Evolutionary conservation across 805 yeast genomes (phyloP), one percentile per base, ranked within the genome.

Genomic region (Wickerhamiella cacticola): DNA sequence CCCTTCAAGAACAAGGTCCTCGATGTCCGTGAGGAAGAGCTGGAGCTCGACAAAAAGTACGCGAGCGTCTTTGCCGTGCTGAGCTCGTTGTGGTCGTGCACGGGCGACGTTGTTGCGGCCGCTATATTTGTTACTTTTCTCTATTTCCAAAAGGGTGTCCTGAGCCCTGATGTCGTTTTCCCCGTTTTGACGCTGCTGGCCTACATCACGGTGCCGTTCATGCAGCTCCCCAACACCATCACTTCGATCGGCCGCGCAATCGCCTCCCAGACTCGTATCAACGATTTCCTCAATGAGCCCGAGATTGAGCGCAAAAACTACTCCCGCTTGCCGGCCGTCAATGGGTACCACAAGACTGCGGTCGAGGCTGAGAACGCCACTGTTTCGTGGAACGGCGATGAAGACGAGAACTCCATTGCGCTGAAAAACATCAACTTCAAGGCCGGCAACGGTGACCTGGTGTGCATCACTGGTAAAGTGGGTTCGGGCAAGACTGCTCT

Each of bases 81-180:
- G 33, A 75, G 70, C 55, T 82, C 86, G 62, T 74, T 83, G 45
- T 89, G 92, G 78, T 79, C 76, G 48, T 70, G 82, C 54, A 82
- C 92, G 38, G 96, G 97, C 19, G 84, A 82, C 58, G 68, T 88
- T 54, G 96, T 92, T 24, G 79, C 92, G 45, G 80, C 94, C 57
- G 75, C 84, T 1, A 87, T 96, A 0, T 94, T 92, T 69, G 88
- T 82, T 2, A 71, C 80, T n/a, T 92, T 78, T 61, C 79, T 83
- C 24, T 71, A 73, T 49, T 65, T 77, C 38, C 74, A 77, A 48
- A 72, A 72, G 52, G 72, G 67, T 33, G 84, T 89, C 22, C 73
- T 92, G 59, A 73, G 87, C 1, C 83, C 96, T 1, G 97, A 88
- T 55, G 71, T 89, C 51, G 95, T 92, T 2, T 78, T 78, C 67